Evolutionary conservation across 2,329 filamentous ascomycete species (phyloP), one percentile per base, ranked within the genome.

Genomic region (Alternaria atra): DNA sequence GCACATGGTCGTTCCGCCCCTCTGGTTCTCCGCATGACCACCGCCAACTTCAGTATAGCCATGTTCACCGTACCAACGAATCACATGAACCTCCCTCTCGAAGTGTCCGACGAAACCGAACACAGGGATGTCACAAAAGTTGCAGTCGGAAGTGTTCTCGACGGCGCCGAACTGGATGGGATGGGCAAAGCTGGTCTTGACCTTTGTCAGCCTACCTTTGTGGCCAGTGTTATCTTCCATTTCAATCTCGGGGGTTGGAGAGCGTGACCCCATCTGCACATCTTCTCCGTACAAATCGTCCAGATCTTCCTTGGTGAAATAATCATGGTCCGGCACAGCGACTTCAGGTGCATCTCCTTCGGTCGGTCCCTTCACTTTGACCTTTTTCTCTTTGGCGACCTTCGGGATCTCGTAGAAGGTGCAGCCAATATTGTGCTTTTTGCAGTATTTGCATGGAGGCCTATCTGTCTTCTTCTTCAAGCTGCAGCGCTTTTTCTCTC

Each of bases 61-160:
- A 17, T 71, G 67, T 1, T 77, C 77, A 39, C 76, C 69, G 4
- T 72, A 44, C 62, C 77, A 78, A 15, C 74, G 64, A 4, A 80
- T 70, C 2, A 81, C 74, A 46, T 78, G 69, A 0, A 80, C 73
- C 32, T 73, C 63, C 17, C 65, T 64, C 52, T 74, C 69, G 2
- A 75, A 78, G 3, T 79, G 69, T 1, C 82, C 82, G 1, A 79
- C 55, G 8, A 84, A 72, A 1, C 79, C 77, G 46, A 82, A 83
- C 0, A 68, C 52, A 12, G 79, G 74, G 13, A 80, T 68, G 3
- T 75, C 61, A 60, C 82, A 84, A 71, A 80, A 84, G 59, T 79
- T 75, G 64, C 82, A 84, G 25, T 64, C 58, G 2, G 42, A 27
- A 5, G 60, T 50, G 10, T 68, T 57, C 0, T 42, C 10, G 4